These are phyloP conservation scores for Peribolospora kevripleyi DNA, from an alignment of 768 basidiomycete genomes.

Conservation along the genomic window DNA sequence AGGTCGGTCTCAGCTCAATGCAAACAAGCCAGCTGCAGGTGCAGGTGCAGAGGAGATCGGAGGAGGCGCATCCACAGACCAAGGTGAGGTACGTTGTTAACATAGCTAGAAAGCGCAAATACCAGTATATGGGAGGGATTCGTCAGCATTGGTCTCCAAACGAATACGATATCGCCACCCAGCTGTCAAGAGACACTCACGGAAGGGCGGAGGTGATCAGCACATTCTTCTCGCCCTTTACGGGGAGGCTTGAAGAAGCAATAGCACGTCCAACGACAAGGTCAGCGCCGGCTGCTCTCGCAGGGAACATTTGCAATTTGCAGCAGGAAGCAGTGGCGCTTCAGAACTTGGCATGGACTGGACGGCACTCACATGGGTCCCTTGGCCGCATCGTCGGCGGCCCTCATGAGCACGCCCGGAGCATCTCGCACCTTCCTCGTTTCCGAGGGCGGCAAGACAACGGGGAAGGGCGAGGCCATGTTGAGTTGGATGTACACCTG, in stretches of 20 bases:
- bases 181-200: conserved; percentile 9
- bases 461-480: conserved; percentile 11
- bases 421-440: conserved; percentile 5
- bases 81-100: conserved; percentile 12
- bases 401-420: too few species aligned
- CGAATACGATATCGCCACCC: too few species aligned
- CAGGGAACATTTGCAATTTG: background rate
- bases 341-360: background rate
- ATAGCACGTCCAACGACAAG: too few species aligned
- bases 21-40: background rate
- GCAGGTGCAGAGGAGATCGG: background rate
- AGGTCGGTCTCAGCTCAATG: too few species aligned
- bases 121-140: too few species aligned
- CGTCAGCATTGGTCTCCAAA: too few species aligned
- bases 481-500: background rate
- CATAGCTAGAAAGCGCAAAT: conserved; percentile 21
- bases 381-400: too few species aligned
- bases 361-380: too few species aligned
- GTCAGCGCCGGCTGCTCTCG: background rate
- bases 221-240: conserved; percentile 63
- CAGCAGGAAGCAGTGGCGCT: background rate
- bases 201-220: conserved; percentile 88
- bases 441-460: background rate
- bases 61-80: conserved; percentile 5
- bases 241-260: conserved; percentile 33